Evolutionary conservation across 306 rosid species (phyloP), one percentile per base, ranked within the genome.

Genomic region (Crotalaria pallida): DNA sequence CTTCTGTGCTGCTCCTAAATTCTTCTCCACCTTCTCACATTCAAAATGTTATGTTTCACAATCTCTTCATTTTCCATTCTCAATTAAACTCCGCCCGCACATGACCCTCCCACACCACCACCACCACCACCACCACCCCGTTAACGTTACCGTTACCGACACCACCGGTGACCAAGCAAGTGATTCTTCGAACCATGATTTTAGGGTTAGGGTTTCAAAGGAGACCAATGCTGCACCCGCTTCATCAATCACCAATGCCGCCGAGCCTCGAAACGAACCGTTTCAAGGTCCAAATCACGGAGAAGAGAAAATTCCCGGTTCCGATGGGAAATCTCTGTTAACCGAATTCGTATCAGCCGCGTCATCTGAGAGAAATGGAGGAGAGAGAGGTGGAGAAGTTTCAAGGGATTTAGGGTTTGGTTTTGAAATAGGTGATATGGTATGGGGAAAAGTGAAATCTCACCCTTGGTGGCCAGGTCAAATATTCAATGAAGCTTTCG

Each of bases 381-480:
- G 77, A 36, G 12, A 1, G 43, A 36, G 43, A 10, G 45, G 4
- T 40, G 41, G 41, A 36, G 45, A 4, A 40, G 4, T 11, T 3
- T 40, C 88, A 41, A 88, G 87, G 70, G 91, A 84, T 16, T 47
- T 81, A 50, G 88, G 87, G 23, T 80, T 60, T 45, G 97, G 96
- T 40, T 81, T 87, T 24, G 96, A 95, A 76, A 80, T 84, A 3
- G 99, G 97, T 7, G 99, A 95, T 65, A 63, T 91, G 92, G 96
- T 95, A 0, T 95, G 97, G 99, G 99, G 96, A 11, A 95, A 91
- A 84, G 99, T 95, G 53, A 95, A 95, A 57, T 95, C 99, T 41
- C 99, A 95, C 74, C 99, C 99, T 0, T 95, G 99, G 99, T 95
- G 99, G 99, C 99, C 97, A 0, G 99, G 99, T 3, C 97, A 87